Evolutionary conservation across 78 protist species (phyloP).

Genomic region (Dictyostelium purpureum): DNA sequence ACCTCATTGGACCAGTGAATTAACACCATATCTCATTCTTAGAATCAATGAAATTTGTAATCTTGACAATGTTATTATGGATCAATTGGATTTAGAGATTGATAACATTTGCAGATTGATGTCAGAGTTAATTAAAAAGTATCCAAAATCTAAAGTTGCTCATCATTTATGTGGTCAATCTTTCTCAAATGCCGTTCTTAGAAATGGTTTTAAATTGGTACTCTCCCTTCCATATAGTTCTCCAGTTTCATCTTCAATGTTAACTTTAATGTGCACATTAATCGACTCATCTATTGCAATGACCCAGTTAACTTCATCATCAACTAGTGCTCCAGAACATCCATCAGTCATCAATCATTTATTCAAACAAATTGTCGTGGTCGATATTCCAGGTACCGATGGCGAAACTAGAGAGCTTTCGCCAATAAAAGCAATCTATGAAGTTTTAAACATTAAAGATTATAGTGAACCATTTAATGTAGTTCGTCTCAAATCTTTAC

Average conservation of each 20-base stretch:
- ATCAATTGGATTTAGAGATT: constrained; percentile 23
- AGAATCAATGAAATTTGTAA: constrained; percentile 49
- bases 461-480: background rate
- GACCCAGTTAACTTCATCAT: background rate
- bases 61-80: constrained; percentile 7
- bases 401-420: constrained; percentile 24
- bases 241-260: constrained; percentile 21
- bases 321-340: background rate
- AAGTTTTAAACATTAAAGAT: background rate
- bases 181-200: constrained; percentile 21
- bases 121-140: constrained; percentile 32
- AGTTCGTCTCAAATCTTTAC: constrained; percentile 7
- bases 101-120: constrained; percentile 39
- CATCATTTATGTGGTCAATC: constrained; percentile 68
- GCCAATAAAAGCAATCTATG: constrained; percentile 52
- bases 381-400: background rate
- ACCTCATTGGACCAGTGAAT: constrained; percentile 56
- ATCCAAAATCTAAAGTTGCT: constrained; percentile 62
- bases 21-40: constrained; percentile 50
- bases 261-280: constrained; percentile 1
- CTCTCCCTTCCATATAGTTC: constrained; percentile 13
- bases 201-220: constrained; percentile 32
- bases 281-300: constrained; percentile 12
- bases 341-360: constrained; percentile 33
- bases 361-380: constrained; percentile 29